Evolutionary conservation across 2,329 filamentous ascomycete species (phyloP), one percentile per base, ranked within the genome.

Genomic region (Diaporthe destruens): DNA sequence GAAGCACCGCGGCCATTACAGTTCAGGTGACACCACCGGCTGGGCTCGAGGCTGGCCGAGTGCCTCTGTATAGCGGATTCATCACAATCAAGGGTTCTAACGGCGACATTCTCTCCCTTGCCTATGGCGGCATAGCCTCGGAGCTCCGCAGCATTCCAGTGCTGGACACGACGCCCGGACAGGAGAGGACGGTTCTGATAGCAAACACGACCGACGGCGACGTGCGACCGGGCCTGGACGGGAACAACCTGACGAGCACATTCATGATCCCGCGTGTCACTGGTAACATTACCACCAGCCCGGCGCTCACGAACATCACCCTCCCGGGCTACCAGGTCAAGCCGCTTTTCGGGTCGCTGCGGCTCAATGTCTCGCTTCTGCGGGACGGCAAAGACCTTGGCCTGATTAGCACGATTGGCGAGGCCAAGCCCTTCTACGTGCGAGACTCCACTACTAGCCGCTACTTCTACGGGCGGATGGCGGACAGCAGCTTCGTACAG

Each of bases 31-130:
- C 75, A 11, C 79, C 77, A 2, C 81, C 81, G 2, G 44, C 65
- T 2, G 75, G 75, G n/a, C 74, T 81, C 4, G 74, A 81, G 57
- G 69, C 75, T 9, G 72, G 76, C 9, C 77, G 76, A 29, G 71
- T 81, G 32, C 83, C 83, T 5, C 79, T 85, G 12, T 86, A 85
- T 77, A 81, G 81, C 34, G 84, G 84, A 25, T 85, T 81, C 77
- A 78, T 86, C 66, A 78, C 81, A 23, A 76, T 86, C 65, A 81
- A 80, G 32, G 61, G 61, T 59, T 81, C 80, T 51, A 82, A 82
- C 54, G 80, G 79, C 32, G 80, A 81, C 20, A 75, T 76, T n/a
- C 78, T 84, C 29, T 77, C 77, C 6, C 74, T 85, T 7, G 83
- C 83, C 1, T 85, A 85, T 75, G 78, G 81, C 36, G 83, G 83